Percentiles rank a stretch among this genome's conserved stretches.
Evolutionary conservation across 805 yeast species (phyloP).

Genomic region (Pichia kluyveri): DNA sequence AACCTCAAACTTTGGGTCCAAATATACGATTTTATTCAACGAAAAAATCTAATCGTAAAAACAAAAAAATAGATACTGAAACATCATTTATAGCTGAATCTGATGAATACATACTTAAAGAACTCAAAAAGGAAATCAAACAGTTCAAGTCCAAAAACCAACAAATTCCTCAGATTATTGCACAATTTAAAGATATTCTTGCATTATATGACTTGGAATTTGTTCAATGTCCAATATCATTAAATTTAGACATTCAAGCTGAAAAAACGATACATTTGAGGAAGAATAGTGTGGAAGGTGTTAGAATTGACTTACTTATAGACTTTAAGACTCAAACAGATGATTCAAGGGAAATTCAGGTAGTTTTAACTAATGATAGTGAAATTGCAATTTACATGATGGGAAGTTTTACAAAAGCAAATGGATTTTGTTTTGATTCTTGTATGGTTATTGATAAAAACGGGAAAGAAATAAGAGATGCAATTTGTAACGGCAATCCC

Average conservation of each 20-base stretch:
- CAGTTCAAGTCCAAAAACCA: background rate
- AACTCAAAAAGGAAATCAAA: background rate
- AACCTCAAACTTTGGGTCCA: too few species aligned
- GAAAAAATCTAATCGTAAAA: background rate
- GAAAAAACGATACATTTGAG: constrained; percentile 8
- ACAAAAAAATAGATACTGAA: background rate
- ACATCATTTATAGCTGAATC: background rate
- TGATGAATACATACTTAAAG: constrained; percentile 1
- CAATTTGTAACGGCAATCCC: background rate
- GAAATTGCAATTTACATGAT: constrained; percentile 1
- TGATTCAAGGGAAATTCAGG: constrained; percentile 6
- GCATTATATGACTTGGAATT: constrained; percentile 5
- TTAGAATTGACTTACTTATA: constrained; percentile 4
- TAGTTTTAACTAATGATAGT: background rate
- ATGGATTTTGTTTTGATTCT: constrained; percentile 5
- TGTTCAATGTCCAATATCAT: constrained; percentile 4
- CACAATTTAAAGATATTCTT: constrained; percentile 1
- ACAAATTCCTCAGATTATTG: background rate
- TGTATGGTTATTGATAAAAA: background rate
- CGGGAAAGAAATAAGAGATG: background rate
- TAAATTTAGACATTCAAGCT: background rate
- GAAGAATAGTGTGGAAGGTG: background rate
- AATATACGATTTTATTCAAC: too few species aligned
- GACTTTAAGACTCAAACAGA: constrained; percentile 4
- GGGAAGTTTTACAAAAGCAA: constrained; percentile 3